A percentile compares a stretch with the other conserved stretches of the same genome.
These are phyloP conservation scores for Syzygium oleosum DNA, from an alignment of 345 rosid species.

Conservation along the genomic window DNA sequence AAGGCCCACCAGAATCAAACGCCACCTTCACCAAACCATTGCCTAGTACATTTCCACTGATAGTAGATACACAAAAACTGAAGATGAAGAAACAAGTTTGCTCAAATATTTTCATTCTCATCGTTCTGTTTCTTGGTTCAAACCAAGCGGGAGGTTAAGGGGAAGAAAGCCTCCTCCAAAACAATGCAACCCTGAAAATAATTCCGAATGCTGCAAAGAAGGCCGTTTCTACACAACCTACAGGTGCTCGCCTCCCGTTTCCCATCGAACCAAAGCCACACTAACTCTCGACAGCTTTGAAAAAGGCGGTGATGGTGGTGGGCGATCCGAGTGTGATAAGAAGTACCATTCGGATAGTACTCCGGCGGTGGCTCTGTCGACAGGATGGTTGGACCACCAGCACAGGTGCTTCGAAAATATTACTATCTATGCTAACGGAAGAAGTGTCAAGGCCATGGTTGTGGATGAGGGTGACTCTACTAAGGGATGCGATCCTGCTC, in stretches of 20 bases:
- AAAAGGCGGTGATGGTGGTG: background rate
- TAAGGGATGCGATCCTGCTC: background rate
- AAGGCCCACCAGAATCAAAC: background rate
- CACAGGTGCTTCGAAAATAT: background rate
- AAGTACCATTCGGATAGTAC: background rate
- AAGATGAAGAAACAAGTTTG: background rate
- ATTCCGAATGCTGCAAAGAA: background rate
- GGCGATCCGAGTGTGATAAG: background rate
- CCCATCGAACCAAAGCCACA: background rate
- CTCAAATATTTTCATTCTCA: background rate
- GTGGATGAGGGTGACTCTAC: background rate
- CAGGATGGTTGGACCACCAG: background rate
- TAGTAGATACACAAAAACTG: background rate
- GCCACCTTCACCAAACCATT: background rate
- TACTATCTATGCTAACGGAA: background rate
- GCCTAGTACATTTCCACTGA: background rate
- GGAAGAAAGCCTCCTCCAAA: background rate
- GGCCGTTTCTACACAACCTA: background rate
- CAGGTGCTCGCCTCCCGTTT: background rate
- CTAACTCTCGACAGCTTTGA: background rate
- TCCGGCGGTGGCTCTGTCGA: background rate
- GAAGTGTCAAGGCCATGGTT: background rate
- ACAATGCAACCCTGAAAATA: background rate
- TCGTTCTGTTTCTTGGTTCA: background rate
- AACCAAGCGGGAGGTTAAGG: background rate